A percentile compares a stretch with the other conserved stretches of the same genome.
These are phyloP conservation scores for Clonostachys sp. DNA, from an alignment of 2,329 filamentous ascomycete genomes.

Conservation along the genomic window DNA sequence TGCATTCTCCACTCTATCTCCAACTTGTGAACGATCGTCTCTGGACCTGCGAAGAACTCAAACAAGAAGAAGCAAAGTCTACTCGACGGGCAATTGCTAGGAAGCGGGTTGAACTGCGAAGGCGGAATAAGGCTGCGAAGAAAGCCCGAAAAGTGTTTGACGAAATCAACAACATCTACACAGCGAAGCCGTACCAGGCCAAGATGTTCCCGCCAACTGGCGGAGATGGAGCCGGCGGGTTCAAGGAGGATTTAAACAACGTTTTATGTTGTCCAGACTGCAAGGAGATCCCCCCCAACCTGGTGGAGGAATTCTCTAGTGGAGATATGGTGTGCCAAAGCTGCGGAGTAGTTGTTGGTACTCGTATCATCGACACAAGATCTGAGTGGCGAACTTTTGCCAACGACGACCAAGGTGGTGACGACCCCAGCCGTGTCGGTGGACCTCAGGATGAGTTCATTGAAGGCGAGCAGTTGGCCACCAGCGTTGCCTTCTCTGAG, in stretches of 20 bases:
- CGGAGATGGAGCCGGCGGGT: conserved; percentile 31
- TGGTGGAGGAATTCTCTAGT: conserved; percentile 88
- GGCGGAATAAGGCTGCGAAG: conserved; percentile 23
- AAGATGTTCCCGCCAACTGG: conserved; percentile 40
- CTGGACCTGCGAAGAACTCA: conserved; percentile 19
- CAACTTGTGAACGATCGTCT: conserved; percentile 43
- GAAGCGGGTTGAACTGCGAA: conserved; percentile 24
- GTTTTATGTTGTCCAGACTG: conserved; percentile 87
- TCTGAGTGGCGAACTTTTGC: conserved; percentile 99
- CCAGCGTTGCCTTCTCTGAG: conserved; percentile 80
- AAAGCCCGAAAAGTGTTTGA: conserved; percentile 31
- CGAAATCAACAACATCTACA: conserved; percentile 36
- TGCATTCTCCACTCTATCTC: conserved; percentile 70
- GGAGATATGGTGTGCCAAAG: conserved; percentile 90
- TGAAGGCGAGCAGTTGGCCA: conserved; percentile 85
- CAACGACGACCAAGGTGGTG: conserved; percentile 94
- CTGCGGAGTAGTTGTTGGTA: conserved; percentile 86
- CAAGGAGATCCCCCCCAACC: conserved; percentile 83
- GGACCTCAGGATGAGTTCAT: conserved; percentile 87
- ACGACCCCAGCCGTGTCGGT: conserved; percentile 97
- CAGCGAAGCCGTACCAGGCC: conserved; percentile 29
- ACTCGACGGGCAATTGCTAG: conserved; percentile 15
- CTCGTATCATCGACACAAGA: conserved; percentile 89
- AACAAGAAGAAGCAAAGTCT: conserved; percentile 6
- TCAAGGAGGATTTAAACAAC: conserved; percentile 82